A percentile compares a stretch with the other conserved stretches of the same genome.
Conservation (phyloP, 441 rosid species). For the Pelargonium australe region DNA sequence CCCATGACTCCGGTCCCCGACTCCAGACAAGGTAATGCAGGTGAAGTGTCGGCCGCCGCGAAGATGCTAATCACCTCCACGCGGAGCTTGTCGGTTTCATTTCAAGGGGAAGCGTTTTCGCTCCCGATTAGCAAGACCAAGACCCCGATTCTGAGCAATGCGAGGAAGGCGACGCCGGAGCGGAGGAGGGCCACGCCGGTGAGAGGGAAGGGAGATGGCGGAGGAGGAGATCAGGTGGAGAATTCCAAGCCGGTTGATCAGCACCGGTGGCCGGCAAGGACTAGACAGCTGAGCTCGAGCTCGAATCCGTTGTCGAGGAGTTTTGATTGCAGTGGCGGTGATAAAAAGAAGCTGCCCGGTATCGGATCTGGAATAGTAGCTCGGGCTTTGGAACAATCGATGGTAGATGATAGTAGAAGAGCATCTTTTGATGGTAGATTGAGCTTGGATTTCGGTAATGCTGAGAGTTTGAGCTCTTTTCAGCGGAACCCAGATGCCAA, state of each 20-base stretch:
- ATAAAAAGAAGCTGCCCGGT: slow-evolving; percentile 24
- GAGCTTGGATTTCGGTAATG: slow-evolving; percentile 41
- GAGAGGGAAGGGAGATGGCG: slow-evolving; percentile 21
- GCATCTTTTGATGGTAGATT: slow-evolving; percentile 38
- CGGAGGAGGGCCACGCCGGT: slow-evolving; percentile 47
- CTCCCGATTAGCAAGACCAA: slow-evolving; percentile 63
- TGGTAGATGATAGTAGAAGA: slow-evolving; percentile 39
- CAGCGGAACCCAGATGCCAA: slow-evolving; percentile 31
- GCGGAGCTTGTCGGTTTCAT: slow-evolving; percentile 60
- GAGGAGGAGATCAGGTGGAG: slow-evolving; percentile 45
- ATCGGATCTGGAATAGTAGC: slow-evolving; percentile 45
- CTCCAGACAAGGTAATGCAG: slow-evolving; percentile 24
- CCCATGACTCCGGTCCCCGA: slow-evolving; percentile 25
- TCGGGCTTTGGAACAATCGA: slow-evolving; percentile 42
- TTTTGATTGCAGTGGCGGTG: slow-evolving; percentile 35
- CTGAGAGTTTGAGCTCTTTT: slow-evolving; percentile 23
- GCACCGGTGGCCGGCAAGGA: slow-evolving; percentile 55
- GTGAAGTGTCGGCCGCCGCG: slow-evolving; percentile 40
- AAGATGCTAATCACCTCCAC: slow-evolving; percentile 60
- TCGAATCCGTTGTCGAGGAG: slow-evolving; percentile 48
- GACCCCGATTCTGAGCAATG: slow-evolving; percentile 25
- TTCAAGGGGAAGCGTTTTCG: slow-evolving; percentile 62
- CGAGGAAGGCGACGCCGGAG: slow-evolving; percentile 44
- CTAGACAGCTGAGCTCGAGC: slow-evolving; percentile 29
- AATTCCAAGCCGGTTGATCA: slow-evolving; percentile 44